Evolutionary conservation across 768 basidiomycete species (phyloP).

Genomic region (Psilocybe cubensis): DNA sequence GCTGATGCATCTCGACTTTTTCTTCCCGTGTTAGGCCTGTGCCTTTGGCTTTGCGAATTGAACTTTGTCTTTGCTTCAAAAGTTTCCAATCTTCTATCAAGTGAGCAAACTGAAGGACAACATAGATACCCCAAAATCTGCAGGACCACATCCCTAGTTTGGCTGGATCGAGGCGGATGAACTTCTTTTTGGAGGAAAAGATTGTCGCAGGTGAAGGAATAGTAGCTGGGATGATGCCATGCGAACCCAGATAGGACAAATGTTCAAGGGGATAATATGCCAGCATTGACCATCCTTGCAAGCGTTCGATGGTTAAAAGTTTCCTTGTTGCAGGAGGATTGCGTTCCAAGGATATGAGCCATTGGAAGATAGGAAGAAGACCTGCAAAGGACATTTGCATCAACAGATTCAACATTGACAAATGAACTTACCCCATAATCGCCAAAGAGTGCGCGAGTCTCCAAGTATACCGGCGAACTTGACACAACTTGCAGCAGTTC

Average conservation of each 20-base stretch:
- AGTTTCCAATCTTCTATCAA: slow-evolving; percentile 69
- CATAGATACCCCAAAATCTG: slow-evolving; percentile 82
- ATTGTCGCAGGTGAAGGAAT: slow-evolving; percentile 49
- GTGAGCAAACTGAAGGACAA: slow-evolving; percentile 76
- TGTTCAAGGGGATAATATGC: slow-evolving; percentile 83
- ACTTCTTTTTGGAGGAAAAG: slow-evolving; percentile 43
- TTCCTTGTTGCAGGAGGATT: slow-evolving; percentile 69
- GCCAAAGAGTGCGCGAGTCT: slow-evolving; percentile 74
- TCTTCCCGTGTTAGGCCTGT: slow-evolving; percentile 49
- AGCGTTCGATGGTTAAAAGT: slow-evolving; percentile 75
- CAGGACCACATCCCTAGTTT: slow-evolving; percentile 70
- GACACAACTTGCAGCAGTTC: slow-evolving; percentile 51
- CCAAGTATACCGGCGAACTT: slow-evolving; percentile 61
- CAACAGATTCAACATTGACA: background rate
- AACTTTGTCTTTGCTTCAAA: slow-evolving; percentile 55
- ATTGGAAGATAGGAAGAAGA: slow-evolving; percentile 77
- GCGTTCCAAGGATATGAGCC: slow-evolving; percentile 79
- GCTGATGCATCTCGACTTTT: slow-evolving; percentile 55
- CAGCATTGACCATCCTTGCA: slow-evolving; percentile 82
- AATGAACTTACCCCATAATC: slow-evolving; percentile 73
- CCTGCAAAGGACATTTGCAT: slow-evolving; percentile 41
- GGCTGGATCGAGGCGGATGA: slow-evolving; percentile 47
- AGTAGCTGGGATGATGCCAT: slow-evolving; percentile 62
- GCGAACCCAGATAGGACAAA: slow-evolving; percentile 65
- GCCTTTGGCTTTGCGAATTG: slow-evolving; percentile 61